These are phyloP conservation scores for Cystobasidium slooffiae DNA, from an alignment of 1,284 basidiomycete species.

Conservation along the genomic window DNA sequence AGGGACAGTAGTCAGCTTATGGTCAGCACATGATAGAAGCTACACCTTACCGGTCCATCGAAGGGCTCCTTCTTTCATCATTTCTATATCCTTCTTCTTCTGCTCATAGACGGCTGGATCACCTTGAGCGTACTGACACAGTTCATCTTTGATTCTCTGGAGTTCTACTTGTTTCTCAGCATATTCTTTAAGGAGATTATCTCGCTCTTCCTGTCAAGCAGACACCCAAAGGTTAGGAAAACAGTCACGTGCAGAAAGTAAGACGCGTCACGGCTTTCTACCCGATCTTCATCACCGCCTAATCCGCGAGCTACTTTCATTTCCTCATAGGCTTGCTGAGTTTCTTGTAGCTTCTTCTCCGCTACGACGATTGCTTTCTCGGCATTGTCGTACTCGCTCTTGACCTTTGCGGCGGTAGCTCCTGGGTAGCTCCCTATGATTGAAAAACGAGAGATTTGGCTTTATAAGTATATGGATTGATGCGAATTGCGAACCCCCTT, in stretches of 20 bases:
- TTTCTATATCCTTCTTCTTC: constrained; percentile 42
- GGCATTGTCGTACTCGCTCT: constrained; percentile 17
- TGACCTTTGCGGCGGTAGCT: constrained; percentile 29
- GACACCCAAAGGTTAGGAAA: neutral
- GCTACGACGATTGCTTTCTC: constrained; percentile 13
- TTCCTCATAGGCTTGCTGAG: constrained; percentile 1
- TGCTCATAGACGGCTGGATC: constrained; percentile 43
- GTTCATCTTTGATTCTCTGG: constrained; percentile 31
- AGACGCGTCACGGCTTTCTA: neutral
- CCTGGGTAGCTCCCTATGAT: constrained; percentile 41
- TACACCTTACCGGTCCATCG: constrained; percentile 33
- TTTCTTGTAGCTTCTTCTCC: constrained; percentile 21
- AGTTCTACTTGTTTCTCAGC: constrained; percentile 15
- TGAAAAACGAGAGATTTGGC: neutral
- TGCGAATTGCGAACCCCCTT: neutral
- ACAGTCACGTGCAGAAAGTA: neutral
- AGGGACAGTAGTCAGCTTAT: neutral
- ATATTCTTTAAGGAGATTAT: constrained; percentile 27
- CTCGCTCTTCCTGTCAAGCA: constrained; percentile 16
- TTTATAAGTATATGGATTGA: neutral
- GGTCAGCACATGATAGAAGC: neutral
- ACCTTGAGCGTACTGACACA: constrained; percentile 30
- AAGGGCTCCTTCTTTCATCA: constrained; percentile 41
- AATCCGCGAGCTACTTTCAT: constrained; percentile 22
- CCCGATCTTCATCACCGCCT: constrained; percentile 26